These are phyloP conservation scores for Tetrahymena thermophila DNA, from an alignment of 73 alveolate genomes.

Conservation along the genomic window DNA sequence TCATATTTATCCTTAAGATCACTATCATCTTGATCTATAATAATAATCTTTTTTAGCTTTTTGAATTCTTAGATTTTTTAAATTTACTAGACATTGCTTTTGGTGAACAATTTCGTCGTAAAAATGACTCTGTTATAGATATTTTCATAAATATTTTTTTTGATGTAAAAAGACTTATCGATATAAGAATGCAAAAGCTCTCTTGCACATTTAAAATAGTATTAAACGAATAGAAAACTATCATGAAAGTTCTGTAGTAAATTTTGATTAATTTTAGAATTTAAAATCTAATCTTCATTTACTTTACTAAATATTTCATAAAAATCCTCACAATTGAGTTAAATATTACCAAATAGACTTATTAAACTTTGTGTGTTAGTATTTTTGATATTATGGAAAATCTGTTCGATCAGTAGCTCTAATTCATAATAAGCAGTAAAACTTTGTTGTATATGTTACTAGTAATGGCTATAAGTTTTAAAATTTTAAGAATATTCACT, in stretches of 20 bases:
- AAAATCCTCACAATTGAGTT: not conserved
- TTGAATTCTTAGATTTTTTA: not conserved
- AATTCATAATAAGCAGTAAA: not conserved
- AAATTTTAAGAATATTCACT: not conserved
- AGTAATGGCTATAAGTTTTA: not conserved
- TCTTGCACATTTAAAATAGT: not conserved
- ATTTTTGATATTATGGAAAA: not conserved
- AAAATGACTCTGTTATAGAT: not conserved
- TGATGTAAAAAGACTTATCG: not conserved
- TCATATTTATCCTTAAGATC: not conserved
- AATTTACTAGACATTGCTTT: not conserved
- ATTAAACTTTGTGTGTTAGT: not conserved
- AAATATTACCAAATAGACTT: not conserved
- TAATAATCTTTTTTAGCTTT: too few species aligned
- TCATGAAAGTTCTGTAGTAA: not conserved
- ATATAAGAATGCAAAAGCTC: not conserved
- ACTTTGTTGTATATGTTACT: not conserved
- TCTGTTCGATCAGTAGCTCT: not conserved
- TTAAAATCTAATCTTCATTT: not conserved
- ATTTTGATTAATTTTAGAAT: not conserved
- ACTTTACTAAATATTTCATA: not conserved
- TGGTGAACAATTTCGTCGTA: not conserved
- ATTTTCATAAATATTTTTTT: not conserved
- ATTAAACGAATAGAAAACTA: not conserved
- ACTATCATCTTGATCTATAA: not conserved